These are phyloP conservation scores for Fusarium redolens DNA, from an alignment of 2,329 filamentous ascomycete genomes.

Conservation along the genomic window DNA sequence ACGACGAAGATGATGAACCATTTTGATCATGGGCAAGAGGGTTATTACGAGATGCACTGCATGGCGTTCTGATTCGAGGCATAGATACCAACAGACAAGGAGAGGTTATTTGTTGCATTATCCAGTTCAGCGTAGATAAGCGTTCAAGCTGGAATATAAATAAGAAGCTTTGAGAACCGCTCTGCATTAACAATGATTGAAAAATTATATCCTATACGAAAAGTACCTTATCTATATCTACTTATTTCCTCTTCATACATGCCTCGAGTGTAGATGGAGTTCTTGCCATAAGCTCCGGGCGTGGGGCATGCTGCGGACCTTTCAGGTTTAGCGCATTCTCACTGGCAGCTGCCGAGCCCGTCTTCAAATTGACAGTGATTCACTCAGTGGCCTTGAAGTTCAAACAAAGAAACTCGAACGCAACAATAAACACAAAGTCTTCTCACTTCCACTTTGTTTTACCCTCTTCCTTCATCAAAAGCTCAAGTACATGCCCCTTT, in stretches of 20 bases:
- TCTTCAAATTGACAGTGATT: background rate
- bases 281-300: background rate
- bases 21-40: background rate
- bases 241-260: background rate
- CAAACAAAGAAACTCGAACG: slow-evolving; percentile 14
- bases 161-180: background rate
- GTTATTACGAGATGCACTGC: slow-evolving; percentile 25
- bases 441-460: background rate
- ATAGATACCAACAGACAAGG: slow-evolving; percentile 28
- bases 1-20: slow-evolving; percentile 52
- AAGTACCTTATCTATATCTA: background rate
- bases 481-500: background rate
- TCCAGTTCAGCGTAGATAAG: background rate
- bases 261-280: background rate
- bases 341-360: background rate
- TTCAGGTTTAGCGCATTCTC: background rate
- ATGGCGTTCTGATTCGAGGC: slow-evolving; percentile 27
- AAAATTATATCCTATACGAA: too few species aligned
- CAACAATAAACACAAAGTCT: background rate
- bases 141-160: background rate
- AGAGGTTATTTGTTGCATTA: slow-evolving; percentile 4
- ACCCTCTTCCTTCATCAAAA: background rate
- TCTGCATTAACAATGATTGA: too few species aligned
- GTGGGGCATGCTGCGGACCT: background rate
- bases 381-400: background rate